Conservation (phyloP, 2,329 filamentous ascomycete species). For the Raffaelea deltoideospora region DNA sequence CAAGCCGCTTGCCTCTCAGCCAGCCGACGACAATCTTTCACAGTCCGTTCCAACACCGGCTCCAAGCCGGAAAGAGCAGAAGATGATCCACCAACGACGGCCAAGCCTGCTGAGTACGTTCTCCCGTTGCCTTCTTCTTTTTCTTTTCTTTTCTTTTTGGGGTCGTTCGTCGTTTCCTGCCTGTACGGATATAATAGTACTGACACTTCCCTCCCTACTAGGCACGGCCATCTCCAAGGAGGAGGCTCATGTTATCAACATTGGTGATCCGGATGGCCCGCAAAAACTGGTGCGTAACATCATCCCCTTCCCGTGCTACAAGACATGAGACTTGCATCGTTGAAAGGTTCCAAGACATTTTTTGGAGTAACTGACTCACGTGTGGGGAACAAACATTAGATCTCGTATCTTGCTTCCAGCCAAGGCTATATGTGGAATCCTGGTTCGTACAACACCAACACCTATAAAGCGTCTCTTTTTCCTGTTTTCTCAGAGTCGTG, state of each 20-base stretch:
- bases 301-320: too few species aligned
- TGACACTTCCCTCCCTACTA: constrained; percentile 21
- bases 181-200: not conserved
- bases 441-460: constrained; percentile 38
- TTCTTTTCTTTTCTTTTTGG: not conserved
- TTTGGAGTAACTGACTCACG: too few species aligned
- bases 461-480: not conserved
- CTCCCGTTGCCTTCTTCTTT: not conserved
- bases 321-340: too few species aligned
- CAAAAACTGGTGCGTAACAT: constrained; percentile 58
- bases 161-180: not conserved
- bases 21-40: constrained; percentile 35
- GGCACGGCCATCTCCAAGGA: constrained; percentile 57
- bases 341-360: too few species aligned
- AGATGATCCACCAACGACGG: constrained; percentile 36
- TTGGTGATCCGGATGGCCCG: constrained; percentile 58
- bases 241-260: constrained; percentile 68
- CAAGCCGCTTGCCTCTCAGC: too few species aligned
- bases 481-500: not conserved
- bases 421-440: constrained; percentile 78
- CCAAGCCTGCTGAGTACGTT: constrained; percentile 47
- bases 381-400: too few species aligned
- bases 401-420: constrained; percentile 64
- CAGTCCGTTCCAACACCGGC: constrained; percentile 22
- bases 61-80: constrained; percentile 22